Conservation (phyloP, 345 rosid genomes). For the Murraya paniculata region DNA sequence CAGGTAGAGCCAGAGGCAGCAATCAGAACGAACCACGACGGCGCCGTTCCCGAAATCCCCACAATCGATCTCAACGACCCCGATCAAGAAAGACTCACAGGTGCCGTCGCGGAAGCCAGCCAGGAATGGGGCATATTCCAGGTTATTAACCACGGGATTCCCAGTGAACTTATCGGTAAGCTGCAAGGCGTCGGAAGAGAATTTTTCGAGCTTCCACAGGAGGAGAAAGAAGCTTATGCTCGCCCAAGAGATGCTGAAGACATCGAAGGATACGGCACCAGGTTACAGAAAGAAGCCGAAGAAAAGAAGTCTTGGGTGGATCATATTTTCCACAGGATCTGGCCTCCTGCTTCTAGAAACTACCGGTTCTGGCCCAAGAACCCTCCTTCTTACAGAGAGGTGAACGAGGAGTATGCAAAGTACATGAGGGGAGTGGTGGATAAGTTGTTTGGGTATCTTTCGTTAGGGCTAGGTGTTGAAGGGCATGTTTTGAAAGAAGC, state of each 20-base stretch:
- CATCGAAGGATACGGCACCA: conserved; percentile 73
- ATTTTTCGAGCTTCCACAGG: conserved; percentile 65
- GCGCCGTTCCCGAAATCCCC: conserved; percentile 45
- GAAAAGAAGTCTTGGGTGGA: conserved; percentile 78
- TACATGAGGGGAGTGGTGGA: conserved; percentile 46
- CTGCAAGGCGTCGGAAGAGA: conserved; percentile 54
- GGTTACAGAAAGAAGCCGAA: conserved; percentile 43
- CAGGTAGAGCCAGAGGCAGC: conserved; percentile 79
- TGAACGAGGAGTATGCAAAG: conserved; percentile 66
- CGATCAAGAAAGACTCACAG: conserved; percentile 24
- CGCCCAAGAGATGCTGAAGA: conserved; percentile 35
- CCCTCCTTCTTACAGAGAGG: conserved; percentile 79
- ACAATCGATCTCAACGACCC: conserved; percentile 40
- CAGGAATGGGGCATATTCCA: conserved; percentile 64
- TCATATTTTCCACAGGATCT: conserved; percentile 75
- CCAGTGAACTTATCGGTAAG: conserved; percentile 35
- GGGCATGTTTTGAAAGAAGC: conserved; percentile 47
- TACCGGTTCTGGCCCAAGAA: conserved; percentile 69
- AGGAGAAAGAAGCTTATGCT: conserved; percentile 65
- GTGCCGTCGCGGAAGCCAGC: conserved; percentile 33
- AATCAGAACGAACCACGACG: conserved; percentile 50
- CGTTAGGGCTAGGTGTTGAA: conserved; percentile 64
- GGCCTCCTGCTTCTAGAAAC: conserved; percentile 65
- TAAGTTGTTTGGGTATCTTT: conserved; percentile 41
- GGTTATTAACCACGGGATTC: conserved; percentile 62